phyloP scores from a whole-genome alignment of 495 filamentous ascomycete species.

The Astrothelium macrocarpum region DNA sequence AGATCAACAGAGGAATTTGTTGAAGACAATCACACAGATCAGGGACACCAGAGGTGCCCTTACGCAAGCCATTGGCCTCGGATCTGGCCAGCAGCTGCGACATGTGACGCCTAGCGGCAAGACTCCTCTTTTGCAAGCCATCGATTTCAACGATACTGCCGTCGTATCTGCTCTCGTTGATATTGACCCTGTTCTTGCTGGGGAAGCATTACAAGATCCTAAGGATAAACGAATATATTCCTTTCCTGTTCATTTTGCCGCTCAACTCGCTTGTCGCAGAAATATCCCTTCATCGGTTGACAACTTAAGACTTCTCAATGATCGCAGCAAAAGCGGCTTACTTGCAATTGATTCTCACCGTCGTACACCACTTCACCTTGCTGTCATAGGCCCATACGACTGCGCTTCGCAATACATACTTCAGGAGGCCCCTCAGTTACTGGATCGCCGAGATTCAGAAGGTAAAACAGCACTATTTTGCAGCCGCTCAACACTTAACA shows the following conservation, averaged over 20 bases:
- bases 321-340: background rate
- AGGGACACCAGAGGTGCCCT: background rate
- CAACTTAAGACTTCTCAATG: background rate
- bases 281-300: background rate
- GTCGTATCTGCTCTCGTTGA: background rate
- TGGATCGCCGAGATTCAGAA: background rate
- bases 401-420: background rate
- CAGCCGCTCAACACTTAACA: background rate
- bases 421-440: background rate
- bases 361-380: background rate
- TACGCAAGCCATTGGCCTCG: background rate
- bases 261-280: background rate
- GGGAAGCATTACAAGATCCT: background rate
- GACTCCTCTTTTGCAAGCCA: background rate
- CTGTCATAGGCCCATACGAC: background rate
- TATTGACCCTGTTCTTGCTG: background rate
- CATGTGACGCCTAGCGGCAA: background rate
- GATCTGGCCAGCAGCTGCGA: background rate
- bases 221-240: background rate
- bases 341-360: background rate
- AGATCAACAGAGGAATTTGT: background rate
- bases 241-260: background rate
- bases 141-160: background rate
- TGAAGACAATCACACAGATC: background rate
- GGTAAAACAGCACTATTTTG: background rate